Evolutionary conservation across 129 eudicot genomes (phyloP), one percentile per base, ranked within the genome.

Genomic region (Tagetes patula): DNA sequence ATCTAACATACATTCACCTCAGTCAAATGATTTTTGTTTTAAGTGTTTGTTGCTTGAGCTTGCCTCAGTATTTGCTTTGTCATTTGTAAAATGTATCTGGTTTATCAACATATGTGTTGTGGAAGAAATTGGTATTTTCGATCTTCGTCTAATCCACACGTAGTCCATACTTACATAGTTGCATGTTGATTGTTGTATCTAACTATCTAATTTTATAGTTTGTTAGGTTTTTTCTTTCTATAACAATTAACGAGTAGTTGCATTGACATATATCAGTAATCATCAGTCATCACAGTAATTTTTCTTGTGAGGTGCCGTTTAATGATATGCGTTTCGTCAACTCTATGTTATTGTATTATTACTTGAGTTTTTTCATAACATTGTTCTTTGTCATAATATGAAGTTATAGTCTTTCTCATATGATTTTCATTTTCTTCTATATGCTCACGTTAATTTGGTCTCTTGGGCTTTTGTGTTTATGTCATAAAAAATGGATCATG

Each of bases 321-420:
- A 67, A 67, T 55, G 52, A 43, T 55, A 53, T 53, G 63, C 49
- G 52, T 32, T 70, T 37, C 49, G 37, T 30, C n/a, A 37, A 36
- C 13, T 48, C 13, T 49, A 34, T 69, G 37, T 38, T 52, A 30
- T 70, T 70, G 39, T 52, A 20, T 11, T 37, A 70, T 12, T n/a
- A 14, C 48, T 41, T 65, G 6, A 3, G 37, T 10, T 70, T 50
- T 10, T 37, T 31, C 8, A 50, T 1, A 8, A 37, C 3, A 11
- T n/a, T 52, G 59, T 65, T 70, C 27, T 70, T n/a, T 47, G 69
- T 47, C 74, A 46, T 68, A 11, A 61, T 46, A 58, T 37, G 64
- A 14, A 20, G 8, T 69, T 3, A 43, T 9, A 39, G 54, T 42
- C 37, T 38, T 4, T 50, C 3, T 55, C 59, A 54, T 20, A 32